Conservation (phyloP, 2,329 filamentous ascomycete genomes). For the Phyllosticta citrichinensis region DNA sequence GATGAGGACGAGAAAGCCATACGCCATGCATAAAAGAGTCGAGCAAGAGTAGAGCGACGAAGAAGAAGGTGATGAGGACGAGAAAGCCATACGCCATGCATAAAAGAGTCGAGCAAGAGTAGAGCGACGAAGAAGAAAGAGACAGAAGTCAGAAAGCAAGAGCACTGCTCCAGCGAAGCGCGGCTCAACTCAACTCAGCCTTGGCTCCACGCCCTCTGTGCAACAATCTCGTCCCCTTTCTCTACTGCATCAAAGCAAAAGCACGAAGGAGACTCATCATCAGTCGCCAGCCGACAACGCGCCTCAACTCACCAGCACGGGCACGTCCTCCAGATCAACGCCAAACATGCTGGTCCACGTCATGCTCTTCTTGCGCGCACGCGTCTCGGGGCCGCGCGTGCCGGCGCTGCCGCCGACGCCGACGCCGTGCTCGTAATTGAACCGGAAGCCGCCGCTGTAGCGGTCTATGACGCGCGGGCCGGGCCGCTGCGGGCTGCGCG, state of each 20-base stretch:
- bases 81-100: neutral
- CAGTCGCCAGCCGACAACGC: neutral
- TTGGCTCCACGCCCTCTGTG: too few species aligned
- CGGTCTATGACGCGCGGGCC: slow-evolving; percentile 16
- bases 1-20: neutral
- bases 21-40: neutral
- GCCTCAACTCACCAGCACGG: slow-evolving; percentile 19
- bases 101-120: neutral
- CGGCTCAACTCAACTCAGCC: too few species aligned
- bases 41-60: neutral
- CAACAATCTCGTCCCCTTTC: too few species aligned
- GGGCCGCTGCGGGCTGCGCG: neutral
- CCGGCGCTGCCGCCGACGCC: slow-evolving; percentile 28
- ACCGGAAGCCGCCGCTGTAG: slow-evolving; percentile 27
- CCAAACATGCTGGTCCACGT: slow-evolving; percentile 21
- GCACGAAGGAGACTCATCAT: neutral
- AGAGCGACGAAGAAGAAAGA: neutral
- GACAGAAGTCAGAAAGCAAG: neutral
- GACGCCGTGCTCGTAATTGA: slow-evolving; percentile 25
- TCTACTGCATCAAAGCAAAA: too few species aligned
- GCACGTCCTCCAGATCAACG: slow-evolving; percentile 25
- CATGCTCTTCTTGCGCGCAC: slow-evolving; percentile 22
- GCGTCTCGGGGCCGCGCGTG: slow-evolving; percentile 22
- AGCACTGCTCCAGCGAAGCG: neutral
- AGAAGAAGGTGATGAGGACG: neutral